A percentile compares a stretch with the other conserved stretches of the same genome.
These are phyloP conservation scores for Neurospora africana DNA, from an alignment of 495 filamentous ascomycete genomes.

Conservation along the genomic window DNA sequence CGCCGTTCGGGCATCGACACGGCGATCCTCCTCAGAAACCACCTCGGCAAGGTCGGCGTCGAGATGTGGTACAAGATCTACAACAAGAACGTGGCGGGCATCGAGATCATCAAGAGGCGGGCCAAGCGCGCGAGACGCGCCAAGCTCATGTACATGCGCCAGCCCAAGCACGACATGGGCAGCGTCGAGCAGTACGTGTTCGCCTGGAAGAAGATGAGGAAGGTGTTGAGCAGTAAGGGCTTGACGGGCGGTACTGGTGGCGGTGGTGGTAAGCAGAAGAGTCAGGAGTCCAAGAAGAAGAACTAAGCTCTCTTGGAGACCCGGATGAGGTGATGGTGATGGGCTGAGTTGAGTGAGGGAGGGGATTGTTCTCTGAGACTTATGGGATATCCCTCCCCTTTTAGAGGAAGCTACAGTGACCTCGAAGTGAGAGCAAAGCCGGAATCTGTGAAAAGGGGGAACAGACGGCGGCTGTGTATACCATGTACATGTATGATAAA, in stretches of 20 bases:
- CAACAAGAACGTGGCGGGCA: conserved; percentile 73
- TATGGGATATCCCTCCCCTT: conserved; percentile 1
- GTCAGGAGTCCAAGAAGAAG: conserved; percentile 6
- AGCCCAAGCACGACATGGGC: conserved; percentile 44
- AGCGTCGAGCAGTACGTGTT: conserved; percentile 34
- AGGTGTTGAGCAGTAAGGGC: conserved; percentile 15
- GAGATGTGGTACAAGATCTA: conserved; percentile 98
- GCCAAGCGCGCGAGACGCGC: conserved; percentile 80
- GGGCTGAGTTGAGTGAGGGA: neutral
- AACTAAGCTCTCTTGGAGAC: neutral
- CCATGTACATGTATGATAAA: neutral
- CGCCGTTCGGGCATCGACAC: conserved; percentile 78
- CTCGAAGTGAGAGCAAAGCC: neutral
- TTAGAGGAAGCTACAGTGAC: neutral
- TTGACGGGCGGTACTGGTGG: conserved; percentile 1
- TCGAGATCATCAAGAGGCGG: conserved; percentile 85
- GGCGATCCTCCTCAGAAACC: conserved; percentile 70
- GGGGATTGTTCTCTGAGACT: neutral
- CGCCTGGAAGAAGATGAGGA: conserved; percentile 31
- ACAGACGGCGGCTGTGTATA: neutral
- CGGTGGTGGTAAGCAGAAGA: conserved; percentile 9
- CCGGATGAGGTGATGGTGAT: neutral
- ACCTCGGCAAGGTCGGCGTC: conserved; percentile 73
- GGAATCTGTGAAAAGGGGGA: neutral
- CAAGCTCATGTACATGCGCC: conserved; percentile 82